phyloP scores from a whole-genome alignment of 2,329 filamentous ascomycete genomes.

The Phoma herbarum region DNA sequence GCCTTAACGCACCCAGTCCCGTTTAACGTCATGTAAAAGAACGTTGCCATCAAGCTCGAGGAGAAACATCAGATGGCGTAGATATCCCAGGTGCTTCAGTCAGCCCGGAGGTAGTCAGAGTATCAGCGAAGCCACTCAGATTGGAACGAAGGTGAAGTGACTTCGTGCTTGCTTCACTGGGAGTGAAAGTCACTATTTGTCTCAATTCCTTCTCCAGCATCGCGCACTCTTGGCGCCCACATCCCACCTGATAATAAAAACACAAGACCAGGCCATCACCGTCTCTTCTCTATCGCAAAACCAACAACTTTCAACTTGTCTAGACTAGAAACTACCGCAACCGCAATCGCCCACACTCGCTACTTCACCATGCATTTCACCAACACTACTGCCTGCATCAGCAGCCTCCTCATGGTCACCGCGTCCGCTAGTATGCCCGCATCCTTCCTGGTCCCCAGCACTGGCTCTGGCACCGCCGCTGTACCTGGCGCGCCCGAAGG shows the following conservation, averaged over 20 bases:
- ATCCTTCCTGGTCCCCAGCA: constrained; percentile 6
- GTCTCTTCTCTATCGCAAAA: background rate
- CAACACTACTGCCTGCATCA: background rate
- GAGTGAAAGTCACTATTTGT: constrained; percentile 12
- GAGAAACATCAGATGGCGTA: no score
- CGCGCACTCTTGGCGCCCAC: constrained; percentile 16
- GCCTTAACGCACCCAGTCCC: no score
- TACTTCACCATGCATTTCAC: constrained; percentile 8
- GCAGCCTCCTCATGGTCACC: constrained; percentile 14
- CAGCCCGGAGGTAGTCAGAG: background rate
- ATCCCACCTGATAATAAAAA: constrained; percentile 2
- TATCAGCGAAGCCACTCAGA: background rate
- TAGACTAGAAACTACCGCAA: background rate
- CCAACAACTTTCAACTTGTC: background rate
- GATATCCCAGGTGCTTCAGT: background rate
- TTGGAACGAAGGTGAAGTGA: background rate
- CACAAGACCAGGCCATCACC: background rate
- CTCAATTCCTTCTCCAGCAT: constrained; percentile 8
- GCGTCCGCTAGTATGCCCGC: constrained; percentile 5
- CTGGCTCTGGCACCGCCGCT: background rate
- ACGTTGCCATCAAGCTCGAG: background rate
- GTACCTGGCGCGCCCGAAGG: background rate
- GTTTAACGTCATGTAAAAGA: no score
- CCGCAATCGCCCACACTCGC: constrained; percentile 1
- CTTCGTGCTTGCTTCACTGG: background rate